Percentiles rank a stretch among this genome's conserved stretches.
phyloP scores from a whole-genome alignment of 192 early-diverging fungal species.

The Anaeromyces robustus region DNA sequence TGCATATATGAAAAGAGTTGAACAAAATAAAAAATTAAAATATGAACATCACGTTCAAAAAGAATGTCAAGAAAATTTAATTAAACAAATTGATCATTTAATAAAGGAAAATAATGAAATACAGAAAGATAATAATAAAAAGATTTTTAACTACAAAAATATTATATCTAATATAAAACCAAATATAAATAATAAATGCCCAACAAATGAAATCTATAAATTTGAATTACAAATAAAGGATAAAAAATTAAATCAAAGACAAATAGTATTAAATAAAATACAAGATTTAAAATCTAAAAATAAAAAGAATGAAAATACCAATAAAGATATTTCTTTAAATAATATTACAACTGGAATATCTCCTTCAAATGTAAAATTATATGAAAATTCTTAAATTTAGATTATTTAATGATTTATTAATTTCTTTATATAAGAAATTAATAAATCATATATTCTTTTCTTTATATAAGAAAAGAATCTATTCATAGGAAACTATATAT shows the following conservation, averaged over 20 bases:
- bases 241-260: not conserved
- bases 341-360: not conserved
- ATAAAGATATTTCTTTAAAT: too few relatives aligned
- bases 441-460: too few relatives aligned
- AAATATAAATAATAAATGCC: not conserved
- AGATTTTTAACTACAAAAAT: not conserved
- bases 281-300: not conserved
- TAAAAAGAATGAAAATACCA: not conserved
- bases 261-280: not conserved
- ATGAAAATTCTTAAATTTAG: too few relatives aligned
- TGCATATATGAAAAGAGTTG: not conserved
- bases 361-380: not conserved
- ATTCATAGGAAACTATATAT: too few relatives aligned
- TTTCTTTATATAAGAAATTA: too few relatives aligned
- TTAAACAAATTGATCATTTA: not conserved
- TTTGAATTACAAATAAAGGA: not conserved
- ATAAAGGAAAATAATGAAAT: not conserved
- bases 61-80: not conserved
- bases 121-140: not conserved
- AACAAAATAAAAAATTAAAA: not conserved
- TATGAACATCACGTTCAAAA: not conserved
- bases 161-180: not conserved
- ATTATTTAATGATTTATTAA: too few relatives aligned
- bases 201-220: not conserved
- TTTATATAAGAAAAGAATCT: too few relatives aligned